Percentiles rank a stretch among this genome's conserved stretches.
Conservation (phyloP, 768 basidiomycete species). For the Scleroderma bovista region DNA sequence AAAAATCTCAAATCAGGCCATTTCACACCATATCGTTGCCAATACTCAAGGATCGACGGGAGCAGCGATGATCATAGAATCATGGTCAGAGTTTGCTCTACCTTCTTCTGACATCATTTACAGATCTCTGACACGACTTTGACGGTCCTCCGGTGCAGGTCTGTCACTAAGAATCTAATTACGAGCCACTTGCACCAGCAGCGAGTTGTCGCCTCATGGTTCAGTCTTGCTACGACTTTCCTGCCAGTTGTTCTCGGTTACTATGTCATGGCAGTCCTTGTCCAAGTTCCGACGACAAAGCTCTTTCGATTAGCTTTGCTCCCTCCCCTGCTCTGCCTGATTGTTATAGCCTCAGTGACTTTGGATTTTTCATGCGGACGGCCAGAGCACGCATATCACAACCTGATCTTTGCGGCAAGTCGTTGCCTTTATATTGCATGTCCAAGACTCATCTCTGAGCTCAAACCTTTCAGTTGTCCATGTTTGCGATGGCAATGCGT, state of each 20-base stretch:
- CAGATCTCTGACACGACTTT: no score
- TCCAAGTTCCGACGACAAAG: not conserved
- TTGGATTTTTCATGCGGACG: conserved; percentile 5
- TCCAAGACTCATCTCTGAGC: conserved; percentile 1
- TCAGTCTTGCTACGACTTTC: not conserved
- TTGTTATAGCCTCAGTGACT: conserved; percentile 31
- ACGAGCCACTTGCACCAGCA: not conserved
- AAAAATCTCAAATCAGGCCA: no score
- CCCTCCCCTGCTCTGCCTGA: conserved; percentile 37
- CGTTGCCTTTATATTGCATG: not conserved
- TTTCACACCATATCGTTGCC: no score
- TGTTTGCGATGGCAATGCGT: conserved; percentile 24
- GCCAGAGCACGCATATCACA: not conserved
- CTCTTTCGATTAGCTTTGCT: conserved; percentile 37
- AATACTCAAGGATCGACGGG: no score
- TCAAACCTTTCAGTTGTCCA: conserved; percentile 12
- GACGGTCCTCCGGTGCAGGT: no score
- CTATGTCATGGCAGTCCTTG: not conserved
- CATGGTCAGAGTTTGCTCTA: no score
- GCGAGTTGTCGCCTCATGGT: not conserved
- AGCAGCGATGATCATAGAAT: no score
- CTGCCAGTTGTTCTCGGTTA: not conserved
- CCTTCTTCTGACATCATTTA: no score
- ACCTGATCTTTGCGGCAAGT: conserved; percentile 6
- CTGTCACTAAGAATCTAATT: not conserved